Percentiles rank a stretch among this genome's conserved stretches.
These are phyloP conservation scores for Oligophagozyma castellii DNA, from an alignment of 1,139 yeast species.

Conservation along the genomic window DNA sequence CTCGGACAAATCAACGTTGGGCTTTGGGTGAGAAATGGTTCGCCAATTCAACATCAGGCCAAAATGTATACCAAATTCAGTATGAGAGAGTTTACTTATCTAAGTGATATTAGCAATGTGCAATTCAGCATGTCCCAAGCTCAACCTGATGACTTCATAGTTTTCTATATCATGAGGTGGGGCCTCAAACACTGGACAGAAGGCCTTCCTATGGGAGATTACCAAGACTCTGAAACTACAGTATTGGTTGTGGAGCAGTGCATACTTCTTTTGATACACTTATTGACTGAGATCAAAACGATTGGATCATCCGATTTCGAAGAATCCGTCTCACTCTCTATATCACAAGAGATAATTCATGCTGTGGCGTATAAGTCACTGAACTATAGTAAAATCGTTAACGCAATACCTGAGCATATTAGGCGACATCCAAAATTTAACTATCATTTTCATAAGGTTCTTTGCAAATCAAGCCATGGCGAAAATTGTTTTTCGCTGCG, in stretches of 20 bases:
- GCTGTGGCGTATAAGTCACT: constrained; percentile 61
- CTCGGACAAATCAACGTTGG: constrained; percentile 67
- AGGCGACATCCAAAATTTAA: constrained; percentile 65
- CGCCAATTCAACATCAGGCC: constrained; percentile 64
- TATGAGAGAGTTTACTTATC: constrained; percentile 68
- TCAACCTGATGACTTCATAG: constrained; percentile 44
- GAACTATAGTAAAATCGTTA: constrained; percentile 56
- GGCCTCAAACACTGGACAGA: constrained; percentile 37
- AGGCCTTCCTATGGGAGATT: constrained; percentile 28
- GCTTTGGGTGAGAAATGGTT: constrained; percentile 84
- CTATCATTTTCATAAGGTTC: constrained; percentile 40
- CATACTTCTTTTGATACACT: constrained; percentile 50
- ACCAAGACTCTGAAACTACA: constrained; percentile 32
- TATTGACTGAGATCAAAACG: constrained; percentile 53
- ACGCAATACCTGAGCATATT: constrained; percentile 64
- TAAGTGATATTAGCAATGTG: constrained; percentile 59
- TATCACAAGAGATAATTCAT: constrained; percentile 64
- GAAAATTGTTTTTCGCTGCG: too few species aligned
- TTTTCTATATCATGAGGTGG: constrained; percentile 60
- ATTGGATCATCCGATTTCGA: constrained; percentile 36
- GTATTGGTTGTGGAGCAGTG: constrained; percentile 70
- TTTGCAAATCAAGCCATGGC: constrained; percentile 41
- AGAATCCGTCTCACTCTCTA: constrained; percentile 39
- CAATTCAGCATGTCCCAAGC: constrained; percentile 53
- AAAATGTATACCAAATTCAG: constrained; percentile 73